Percentiles rank a stretch among this genome's conserved stretches.
Evolutionary conservation across 176 grass and related monocot genomes (phyloP).

Genomic region (Hsuehochloa calcarea): DNA sequence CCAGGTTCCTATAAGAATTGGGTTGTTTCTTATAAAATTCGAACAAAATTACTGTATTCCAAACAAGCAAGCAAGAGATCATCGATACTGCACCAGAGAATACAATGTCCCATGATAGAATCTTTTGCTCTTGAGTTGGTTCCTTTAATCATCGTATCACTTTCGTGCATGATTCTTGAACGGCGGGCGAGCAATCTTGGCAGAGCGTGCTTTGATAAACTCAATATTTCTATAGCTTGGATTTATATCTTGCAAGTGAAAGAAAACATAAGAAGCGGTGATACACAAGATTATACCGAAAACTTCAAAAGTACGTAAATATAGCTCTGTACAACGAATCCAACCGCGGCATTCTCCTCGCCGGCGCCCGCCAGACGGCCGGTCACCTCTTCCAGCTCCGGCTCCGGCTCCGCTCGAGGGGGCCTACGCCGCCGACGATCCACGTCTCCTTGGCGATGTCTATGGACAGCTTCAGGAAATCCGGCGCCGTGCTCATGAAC

Average conservation of each 20-base stretch:
- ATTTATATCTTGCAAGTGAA: constrained; percentile 16
- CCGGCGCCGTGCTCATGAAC: constrained; percentile 83
- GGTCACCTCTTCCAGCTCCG: constrained; percentile 76
- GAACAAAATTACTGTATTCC: background rate
- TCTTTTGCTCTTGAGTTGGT: background rate
- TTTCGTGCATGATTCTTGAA: background rate
- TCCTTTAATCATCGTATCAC: background rate
- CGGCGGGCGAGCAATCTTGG: background rate
- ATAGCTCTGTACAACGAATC: constrained; percentile 26
- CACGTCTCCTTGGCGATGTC: constrained; percentile 98
- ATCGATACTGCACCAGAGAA: background rate
- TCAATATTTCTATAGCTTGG: background rate
- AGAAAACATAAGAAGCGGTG: background rate
- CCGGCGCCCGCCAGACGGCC: background rate
- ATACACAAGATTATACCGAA: background rate
- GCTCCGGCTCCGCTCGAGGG: constrained; percentile 57
- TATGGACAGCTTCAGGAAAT: constrained; percentile 80
- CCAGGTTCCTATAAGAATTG: no score
- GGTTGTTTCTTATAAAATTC: background rate
- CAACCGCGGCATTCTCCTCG: background rate
- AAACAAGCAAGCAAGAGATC: background rate
- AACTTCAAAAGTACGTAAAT: background rate
- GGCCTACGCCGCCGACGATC: constrained; percentile 62
- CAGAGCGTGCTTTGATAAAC: background rate
- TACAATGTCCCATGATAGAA: background rate